These are phyloP conservation scores for Lipomyces japonicus DNA, from an alignment of 805 yeast species.

Conservation along the genomic window DNA sequence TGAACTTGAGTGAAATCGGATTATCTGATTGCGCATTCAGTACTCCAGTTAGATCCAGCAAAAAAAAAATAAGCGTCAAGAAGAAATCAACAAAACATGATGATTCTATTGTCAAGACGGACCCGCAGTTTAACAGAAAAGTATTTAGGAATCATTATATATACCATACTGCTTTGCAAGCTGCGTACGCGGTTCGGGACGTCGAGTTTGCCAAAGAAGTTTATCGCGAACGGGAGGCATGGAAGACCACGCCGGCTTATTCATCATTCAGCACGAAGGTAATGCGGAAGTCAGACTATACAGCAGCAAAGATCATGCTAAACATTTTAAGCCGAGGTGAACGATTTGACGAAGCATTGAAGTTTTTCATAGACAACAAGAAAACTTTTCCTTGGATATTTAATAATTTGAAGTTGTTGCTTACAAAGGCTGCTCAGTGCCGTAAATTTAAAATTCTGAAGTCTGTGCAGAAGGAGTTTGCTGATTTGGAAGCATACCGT, in stretches of 20 bases:
- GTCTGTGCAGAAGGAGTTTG: no score
- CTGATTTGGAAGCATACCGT: no score
- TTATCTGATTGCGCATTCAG: constrained; percentile 36
- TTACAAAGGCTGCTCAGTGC: constrained; percentile 17
- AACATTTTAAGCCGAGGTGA: constrained; percentile 16
- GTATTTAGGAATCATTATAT: constrained; percentile 47
- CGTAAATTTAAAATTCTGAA: no score
- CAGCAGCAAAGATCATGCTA: constrained; percentile 11
- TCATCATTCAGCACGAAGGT: background rate
- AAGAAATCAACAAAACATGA: no score
- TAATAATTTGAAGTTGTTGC: constrained; percentile 7
- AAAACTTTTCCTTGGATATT: constrained; percentile 7
- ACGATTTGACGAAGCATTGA: constrained; percentile 13
- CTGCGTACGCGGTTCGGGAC: constrained; percentile 57
- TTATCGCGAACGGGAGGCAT: constrained; percentile 78
- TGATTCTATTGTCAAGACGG: constrained; percentile 21
- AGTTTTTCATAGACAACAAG: constrained; percentile 2
- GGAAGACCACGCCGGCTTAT: constrained; percentile 47
- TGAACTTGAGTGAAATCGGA: constrained; percentile 40
- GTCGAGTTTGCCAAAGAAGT: constrained; percentile 57
- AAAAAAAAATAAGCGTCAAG: constrained; percentile 3
- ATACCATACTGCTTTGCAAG: constrained; percentile 61
- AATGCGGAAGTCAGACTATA: constrained; percentile 11
- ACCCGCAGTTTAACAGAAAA: constrained; percentile 29
- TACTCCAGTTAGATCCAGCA: background rate